Conservation (phyloP, 495 filamentous ascomycete genomes). For the Neurospora pannonica region DNA sequence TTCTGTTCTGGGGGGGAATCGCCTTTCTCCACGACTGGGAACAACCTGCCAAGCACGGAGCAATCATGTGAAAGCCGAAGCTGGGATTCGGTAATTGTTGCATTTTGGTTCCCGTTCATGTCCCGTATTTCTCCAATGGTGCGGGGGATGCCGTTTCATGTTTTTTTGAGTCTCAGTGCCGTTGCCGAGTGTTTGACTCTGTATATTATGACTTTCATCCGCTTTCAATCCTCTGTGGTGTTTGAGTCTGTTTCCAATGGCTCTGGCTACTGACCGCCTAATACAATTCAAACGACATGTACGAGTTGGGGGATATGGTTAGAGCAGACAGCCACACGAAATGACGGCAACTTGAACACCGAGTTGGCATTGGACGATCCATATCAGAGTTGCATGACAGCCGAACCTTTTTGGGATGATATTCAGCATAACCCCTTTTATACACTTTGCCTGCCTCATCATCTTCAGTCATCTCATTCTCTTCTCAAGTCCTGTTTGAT, state of each 20-base stretch:
- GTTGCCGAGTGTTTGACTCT: neutral
- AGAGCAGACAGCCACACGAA: neutral
- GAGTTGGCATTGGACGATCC: neutral
- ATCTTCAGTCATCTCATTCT: neutral
- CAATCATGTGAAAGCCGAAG: neutral
- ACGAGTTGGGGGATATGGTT: neutral
- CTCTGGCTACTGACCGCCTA: neutral
- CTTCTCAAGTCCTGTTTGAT: neutral
- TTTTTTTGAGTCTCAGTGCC: neutral
- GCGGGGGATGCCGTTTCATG: neutral
- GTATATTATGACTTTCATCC: neutral
- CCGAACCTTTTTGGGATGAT: neutral
- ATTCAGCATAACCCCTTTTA: neutral
- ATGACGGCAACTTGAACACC: neutral
- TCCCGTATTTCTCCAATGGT: neutral
- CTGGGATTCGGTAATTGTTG: neutral
- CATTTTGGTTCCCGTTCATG: neutral
- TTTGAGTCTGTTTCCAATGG: neutral
- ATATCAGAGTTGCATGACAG: neutral
- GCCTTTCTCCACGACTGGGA: neutral
- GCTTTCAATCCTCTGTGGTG: neutral
- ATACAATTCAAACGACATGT: neutral
- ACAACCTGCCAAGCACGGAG: neutral
- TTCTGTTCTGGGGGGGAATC: too few species aligned
- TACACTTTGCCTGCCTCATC: neutral